A percentile compares a stretch with the other conserved stretches of the same genome.
These are phyloP conservation scores for Tetracladium setigerum DNA, from an alignment of 495 filamentous ascomycete species.

Conservation along the genomic window DNA sequence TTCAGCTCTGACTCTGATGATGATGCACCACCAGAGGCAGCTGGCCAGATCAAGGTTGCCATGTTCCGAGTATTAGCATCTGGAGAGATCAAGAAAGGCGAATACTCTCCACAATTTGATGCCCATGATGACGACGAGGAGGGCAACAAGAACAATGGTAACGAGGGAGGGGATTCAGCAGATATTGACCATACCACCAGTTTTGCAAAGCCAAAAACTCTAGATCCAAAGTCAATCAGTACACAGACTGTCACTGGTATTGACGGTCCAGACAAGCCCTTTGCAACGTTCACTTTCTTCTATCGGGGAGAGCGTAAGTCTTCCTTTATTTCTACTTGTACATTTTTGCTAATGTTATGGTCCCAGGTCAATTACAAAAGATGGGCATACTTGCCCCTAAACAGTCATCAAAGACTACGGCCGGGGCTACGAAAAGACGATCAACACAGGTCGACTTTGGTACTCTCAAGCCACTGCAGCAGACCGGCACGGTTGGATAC, in stretches of 20 bases:
- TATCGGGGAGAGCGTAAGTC: slow-evolving; percentile 90
- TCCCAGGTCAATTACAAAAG: slow-evolving; percentile 78
- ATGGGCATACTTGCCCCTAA: slow-evolving; percentile 73
- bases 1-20: slow-evolving; percentile 65
- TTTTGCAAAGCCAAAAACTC: slow-evolving; percentile 93
- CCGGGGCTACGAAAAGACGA: slow-evolving; percentile 55
- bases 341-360: slow-evolving; percentile 4
- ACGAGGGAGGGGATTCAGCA: slow-evolving; percentile 37
- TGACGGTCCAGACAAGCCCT: slow-evolving; percentile 89
- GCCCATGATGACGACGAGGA: slow-evolving; percentile 89
- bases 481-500: slow-evolving; percentile 81
- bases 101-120: slow-evolving; percentile 97
- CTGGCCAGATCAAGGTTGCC: slow-evolving; percentile 96
- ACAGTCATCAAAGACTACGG: slow-evolving; percentile 49
- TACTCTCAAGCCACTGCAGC: slow-evolving; percentile 74
- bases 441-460: slow-evolving; percentile 76
- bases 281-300: slow-evolving; percentile 95
- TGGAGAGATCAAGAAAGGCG: slow-evolving; percentile 92
- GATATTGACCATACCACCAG: slow-evolving; percentile 97
- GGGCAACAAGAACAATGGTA: slow-evolving; percentile 32
- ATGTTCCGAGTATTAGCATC: slow-evolving; percentile 93
- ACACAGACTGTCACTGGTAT: slow-evolving; percentile 99
- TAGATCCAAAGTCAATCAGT: slow-evolving; percentile 95
- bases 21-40: slow-evolving; percentile 83
- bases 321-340: background rate